A percentile compares a stretch with the other conserved stretches of the same genome.
phyloP scores from a whole-genome alignment of 2,329 filamentous ascomycete species.

The Botryotinia globosa region DNA sequence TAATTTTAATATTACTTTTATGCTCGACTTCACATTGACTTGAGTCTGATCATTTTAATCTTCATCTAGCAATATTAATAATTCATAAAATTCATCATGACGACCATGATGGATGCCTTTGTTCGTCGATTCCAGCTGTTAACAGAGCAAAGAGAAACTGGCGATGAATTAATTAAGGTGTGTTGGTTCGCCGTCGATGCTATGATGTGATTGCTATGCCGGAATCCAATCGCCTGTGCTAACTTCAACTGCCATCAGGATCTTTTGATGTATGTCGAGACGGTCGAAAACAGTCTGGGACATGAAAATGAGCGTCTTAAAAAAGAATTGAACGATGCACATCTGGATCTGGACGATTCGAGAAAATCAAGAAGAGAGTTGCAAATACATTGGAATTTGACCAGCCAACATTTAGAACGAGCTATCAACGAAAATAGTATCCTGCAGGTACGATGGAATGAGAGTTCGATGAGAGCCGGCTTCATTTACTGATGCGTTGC shows the following conservation, averaged over 20 bases:
- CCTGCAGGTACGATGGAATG: constrained; percentile 45
- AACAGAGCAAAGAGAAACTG: constrained; percentile 43
- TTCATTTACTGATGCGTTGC: constrained; percentile 4
- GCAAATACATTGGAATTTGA: constrained; percentile 47
- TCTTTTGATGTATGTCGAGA: constrained; percentile 47
- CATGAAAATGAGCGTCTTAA: constrained; percentile 46
- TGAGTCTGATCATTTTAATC: not conserved
- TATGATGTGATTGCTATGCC: not conserved
- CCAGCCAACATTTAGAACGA: constrained; percentile 41
- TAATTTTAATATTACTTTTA: not conserved
- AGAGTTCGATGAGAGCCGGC: not conserved
- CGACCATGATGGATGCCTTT: constrained; percentile 44
- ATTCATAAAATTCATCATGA: constrained; percentile 12
- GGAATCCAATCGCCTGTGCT: not conserved
- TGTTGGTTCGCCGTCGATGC: not conserved
- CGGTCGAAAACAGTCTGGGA: constrained; percentile 44
- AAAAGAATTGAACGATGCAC: constrained; percentile 44
- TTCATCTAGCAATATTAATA: not conserved
- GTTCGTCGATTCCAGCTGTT: constrained; percentile 48
- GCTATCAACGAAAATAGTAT: constrained; percentile 43
- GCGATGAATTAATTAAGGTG: constrained; percentile 49
- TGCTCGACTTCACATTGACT: not conserved
- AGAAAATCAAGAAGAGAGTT: constrained; percentile 49
- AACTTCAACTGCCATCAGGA: constrained; percentile 41
- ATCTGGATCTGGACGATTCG: constrained; percentile 52